These are phyloP conservation scores for Actinomucor elegans DNA, from an alignment of 371 early-diverging fungal species.

Conservation along the genomic window DNA sequence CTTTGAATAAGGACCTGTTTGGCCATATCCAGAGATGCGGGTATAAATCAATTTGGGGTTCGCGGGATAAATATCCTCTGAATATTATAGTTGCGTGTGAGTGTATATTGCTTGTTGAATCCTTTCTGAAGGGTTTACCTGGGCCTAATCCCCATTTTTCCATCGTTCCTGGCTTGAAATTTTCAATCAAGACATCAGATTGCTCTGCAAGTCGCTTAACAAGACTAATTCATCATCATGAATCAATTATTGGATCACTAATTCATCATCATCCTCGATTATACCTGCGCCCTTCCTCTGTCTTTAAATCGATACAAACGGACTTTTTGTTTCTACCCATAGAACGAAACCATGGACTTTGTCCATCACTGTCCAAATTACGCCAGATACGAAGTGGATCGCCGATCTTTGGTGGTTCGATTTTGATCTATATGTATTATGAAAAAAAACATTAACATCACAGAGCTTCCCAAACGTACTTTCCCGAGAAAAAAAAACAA, in stretches of 20 bases:
- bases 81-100: background rate
- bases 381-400: slow-evolving; percentile 59
- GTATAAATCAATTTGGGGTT: slow-evolving; percentile 52
- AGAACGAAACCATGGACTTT: slow-evolving; percentile 53
- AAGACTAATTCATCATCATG: slow-evolving; percentile 30
- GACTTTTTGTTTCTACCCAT: slow-evolving; percentile 58
- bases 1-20: slow-evolving; percentile 56
- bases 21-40: slow-evolving; percentile 58
- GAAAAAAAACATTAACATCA: too few species aligned
- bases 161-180: slow-evolving; percentile 61
- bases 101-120: background rate
- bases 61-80: slow-evolving; percentile 42
- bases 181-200: slow-evolving; percentile 57
- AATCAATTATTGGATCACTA: background rate
- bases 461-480: too few species aligned
- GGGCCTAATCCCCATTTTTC: slow-evolving; percentile 66
- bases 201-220: slow-evolving; percentile 45
- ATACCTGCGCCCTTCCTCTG: slow-evolving; percentile 48
- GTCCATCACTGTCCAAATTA: slow-evolving; percentile 49
- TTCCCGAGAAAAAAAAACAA: too few species aligned
- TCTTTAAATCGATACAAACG: slow-evolving; percentile 49
- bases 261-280: background rate
- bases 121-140: slow-evolving; percentile 21
- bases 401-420: slow-evolving; percentile 54
- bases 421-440: slow-evolving; percentile 53